These are phyloP conservation scores for Sodiomyces alkalinus DNA, from an alignment of 2,329 filamentous ascomycete species.

Conservation along the genomic window DNA sequence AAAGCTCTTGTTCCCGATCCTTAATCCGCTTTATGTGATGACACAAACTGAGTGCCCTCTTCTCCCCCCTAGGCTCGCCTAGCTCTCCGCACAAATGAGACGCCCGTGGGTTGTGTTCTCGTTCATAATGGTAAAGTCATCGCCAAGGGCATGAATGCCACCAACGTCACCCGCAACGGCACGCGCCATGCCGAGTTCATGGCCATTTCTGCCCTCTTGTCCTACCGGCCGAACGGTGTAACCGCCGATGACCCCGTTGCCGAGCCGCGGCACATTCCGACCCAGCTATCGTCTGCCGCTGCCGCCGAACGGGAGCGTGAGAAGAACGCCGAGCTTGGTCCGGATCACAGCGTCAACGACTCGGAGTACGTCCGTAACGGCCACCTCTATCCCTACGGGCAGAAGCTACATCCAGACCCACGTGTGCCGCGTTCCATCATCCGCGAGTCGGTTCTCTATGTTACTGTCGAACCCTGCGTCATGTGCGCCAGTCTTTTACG, in stretches of 20 bases:
- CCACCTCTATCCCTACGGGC: slow-evolving; percentile 45
- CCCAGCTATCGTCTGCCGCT: slow-evolving; percentile 6
- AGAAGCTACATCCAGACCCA: slow-evolving; percentile 37
- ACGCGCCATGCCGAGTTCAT: slow-evolving; percentile 94
- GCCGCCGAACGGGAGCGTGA: slow-evolving; percentile 4
- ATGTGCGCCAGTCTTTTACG: slow-evolving; percentile 93
- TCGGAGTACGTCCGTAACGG: slow-evolving; percentile 39
- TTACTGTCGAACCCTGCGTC: slow-evolving; percentile 95
- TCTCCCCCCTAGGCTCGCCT: slow-evolving; percentile 59
- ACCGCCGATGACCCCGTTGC: slow-evolving; percentile 3
- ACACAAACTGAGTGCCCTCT: slow-evolving; percentile 9
- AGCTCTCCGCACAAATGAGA: slow-evolving; percentile 76
- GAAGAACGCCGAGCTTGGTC: slow-evolving; percentile 13
- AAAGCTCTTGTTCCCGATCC: too few species aligned
- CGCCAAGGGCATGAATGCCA: slow-evolving; percentile 90
- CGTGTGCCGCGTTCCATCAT: slow-evolving; percentile 54
- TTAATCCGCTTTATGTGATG: too few species aligned
- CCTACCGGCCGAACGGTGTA: slow-evolving; percentile 17
- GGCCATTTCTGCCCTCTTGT: slow-evolving; percentile 49
- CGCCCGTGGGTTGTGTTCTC: slow-evolving; percentile 90
- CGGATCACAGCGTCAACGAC: slow-evolving; percentile 17
- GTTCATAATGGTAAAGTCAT: slow-evolving; percentile 69
- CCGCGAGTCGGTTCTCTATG: slow-evolving; percentile 64
- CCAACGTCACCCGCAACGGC: slow-evolving; percentile 78
- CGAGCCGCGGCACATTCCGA: slow-evolving; percentile 9